Evolutionary conservation across 2,329 filamentous ascomycete genomes (phyloP).

Genomic region (Pyrenochaeta sp.): DNA sequence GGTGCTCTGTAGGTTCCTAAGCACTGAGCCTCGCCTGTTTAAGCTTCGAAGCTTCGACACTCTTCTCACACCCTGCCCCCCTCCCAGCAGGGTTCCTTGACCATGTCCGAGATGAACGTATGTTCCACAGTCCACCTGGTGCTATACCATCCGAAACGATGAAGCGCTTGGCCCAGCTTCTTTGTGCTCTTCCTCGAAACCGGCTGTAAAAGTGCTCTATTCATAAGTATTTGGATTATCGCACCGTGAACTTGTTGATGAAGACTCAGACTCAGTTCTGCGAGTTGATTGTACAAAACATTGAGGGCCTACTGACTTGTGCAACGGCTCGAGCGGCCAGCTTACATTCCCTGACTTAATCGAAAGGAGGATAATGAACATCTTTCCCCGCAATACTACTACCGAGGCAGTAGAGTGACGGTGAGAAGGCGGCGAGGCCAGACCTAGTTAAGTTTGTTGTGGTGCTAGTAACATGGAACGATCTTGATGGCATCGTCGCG

Average conservation of each 20-base stretch:
- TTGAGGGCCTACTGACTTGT: too few species aligned
- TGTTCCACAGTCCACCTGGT: neutral
- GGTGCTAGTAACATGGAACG: too few species aligned
- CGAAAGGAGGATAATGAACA: neutral
- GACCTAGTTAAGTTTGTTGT: neutral
- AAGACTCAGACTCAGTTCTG: neutral
- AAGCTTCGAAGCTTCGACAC: neutral
- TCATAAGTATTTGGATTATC: neutral
- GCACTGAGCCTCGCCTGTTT: neutral
- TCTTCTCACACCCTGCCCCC: neutral
- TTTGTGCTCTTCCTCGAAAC: neutral
- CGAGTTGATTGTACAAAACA: neutral
- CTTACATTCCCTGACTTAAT: neutral
- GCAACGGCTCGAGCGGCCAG: neutral
- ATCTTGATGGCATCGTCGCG: too few species aligned
- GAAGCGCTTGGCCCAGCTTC: neutral
- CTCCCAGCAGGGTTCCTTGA: neutral
- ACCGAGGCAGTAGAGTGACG: neutral
- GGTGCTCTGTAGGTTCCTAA: conserved; percentile 1
- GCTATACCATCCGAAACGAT: neutral
- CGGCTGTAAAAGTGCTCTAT: neutral
- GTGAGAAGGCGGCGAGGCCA: neutral
- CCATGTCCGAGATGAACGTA: neutral
- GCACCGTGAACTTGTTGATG: neutral
- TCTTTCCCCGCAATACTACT: neutral